Percentiles rank a stretch among this genome's conserved stretches.
Evolutionary conservation across 1,139 yeast genomes (phyloP).

Genomic region (Protomyces lactucae-debilis): DNA sequence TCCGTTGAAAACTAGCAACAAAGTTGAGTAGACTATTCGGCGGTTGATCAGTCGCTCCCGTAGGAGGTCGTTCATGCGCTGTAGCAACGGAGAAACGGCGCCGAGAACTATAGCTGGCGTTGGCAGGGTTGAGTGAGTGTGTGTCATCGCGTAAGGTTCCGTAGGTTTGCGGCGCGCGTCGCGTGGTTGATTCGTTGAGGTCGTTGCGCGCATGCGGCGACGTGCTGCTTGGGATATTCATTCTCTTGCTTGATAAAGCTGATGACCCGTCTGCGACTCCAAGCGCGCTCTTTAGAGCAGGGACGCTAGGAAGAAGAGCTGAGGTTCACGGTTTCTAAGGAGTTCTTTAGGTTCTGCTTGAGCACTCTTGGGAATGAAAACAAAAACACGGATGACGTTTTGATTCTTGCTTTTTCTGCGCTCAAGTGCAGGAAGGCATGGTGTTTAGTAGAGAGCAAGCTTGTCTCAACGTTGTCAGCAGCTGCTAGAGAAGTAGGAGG

Average conservation of each 20-base stretch:
- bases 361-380: too few relatives aligned
- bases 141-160: neutral
- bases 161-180: neutral
- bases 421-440: too few relatives aligned
- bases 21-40: conserved; percentile 14
- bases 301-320: too few relatives aligned
- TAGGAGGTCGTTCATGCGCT: neutral
- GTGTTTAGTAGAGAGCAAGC: too few relatives aligned
- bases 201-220: neutral
- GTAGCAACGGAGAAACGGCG: neutral
- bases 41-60: neutral
- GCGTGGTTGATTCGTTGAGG: neutral
- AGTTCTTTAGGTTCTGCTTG: too few relatives aligned
- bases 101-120: neutral
- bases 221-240: neutral
- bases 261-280: too few relatives aligned
- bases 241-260: neutral
- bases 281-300: too few relatives aligned
- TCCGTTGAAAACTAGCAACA: conserved; percentile 21
- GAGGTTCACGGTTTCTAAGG: too few relatives aligned
- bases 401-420: too few relatives aligned
- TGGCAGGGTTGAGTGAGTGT: neutral
- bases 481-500: too few relatives aligned
- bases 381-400: too few relatives aligned
- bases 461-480: too few relatives aligned